phyloP scores from a whole-genome alignment of 306 rosid genomes.

The Prosopis cineraria region DNA sequence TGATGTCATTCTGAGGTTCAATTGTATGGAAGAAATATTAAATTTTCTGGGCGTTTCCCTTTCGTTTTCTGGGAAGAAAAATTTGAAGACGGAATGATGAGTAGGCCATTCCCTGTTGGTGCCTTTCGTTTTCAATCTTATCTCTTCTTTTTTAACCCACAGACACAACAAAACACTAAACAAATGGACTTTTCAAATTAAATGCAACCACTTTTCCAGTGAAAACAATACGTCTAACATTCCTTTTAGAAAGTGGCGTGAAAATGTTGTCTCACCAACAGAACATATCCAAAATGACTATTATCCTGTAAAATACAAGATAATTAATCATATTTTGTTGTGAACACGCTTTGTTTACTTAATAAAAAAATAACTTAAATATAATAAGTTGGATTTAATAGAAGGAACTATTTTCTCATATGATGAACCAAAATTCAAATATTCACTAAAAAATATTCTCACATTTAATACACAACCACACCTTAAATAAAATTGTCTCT shows the following conservation, averaged over 20 bases:
- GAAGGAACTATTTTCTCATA: too few species aligned
- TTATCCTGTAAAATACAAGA: neutral
- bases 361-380: neutral
- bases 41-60: neutral
- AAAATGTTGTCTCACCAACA: neutral
- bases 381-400: too few species aligned
- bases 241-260: neutral
- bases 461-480: too few species aligned
- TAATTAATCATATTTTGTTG: neutral
- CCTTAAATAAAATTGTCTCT: too few species aligned
- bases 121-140: neutral
- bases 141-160: neutral
- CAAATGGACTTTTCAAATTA: neutral
- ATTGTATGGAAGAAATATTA: neutral
- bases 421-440: too few species aligned
- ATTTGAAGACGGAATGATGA: neutral
- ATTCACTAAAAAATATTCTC: too few species aligned
- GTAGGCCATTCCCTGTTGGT: neutral
- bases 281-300: neutral
- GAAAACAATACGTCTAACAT: neutral
- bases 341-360: neutral
- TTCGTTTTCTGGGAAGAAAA: neutral
- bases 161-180: neutral
- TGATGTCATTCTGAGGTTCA: neutral
- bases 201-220: neutral